Evolutionary conservation across 768 basidiomycete genomes (phyloP).

Genomic region (Pholiota molesta): DNA sequence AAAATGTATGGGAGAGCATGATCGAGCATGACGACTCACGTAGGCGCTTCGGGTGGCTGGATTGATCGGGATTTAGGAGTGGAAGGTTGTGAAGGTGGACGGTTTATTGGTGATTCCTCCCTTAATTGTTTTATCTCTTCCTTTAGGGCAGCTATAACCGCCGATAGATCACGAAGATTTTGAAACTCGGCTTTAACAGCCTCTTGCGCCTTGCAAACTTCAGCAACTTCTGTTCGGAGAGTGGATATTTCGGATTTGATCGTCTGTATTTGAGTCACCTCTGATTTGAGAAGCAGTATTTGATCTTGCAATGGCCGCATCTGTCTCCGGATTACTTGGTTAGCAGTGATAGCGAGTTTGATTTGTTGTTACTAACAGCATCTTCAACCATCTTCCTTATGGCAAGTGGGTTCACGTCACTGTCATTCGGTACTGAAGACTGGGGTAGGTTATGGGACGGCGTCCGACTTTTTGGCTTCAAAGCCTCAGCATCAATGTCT

Average conservation of each 20-base stretch:
- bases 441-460: background rate
- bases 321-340: slow-evolving; percentile 27
- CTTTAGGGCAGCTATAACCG: slow-evolving; percentile 21
- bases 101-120: slow-evolving; percentile 10
- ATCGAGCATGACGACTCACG: slow-evolving; percentile 19
- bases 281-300: slow-evolving; percentile 17
- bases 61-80: slow-evolving; percentile 26
- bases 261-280: slow-evolving; percentile 24
- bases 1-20: background rate
- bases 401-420: background rate
- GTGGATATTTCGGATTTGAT: slow-evolving; percentile 27
- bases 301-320: slow-evolving; percentile 54
- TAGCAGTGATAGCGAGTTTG: background rate
- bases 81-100: slow-evolving; percentile 23
- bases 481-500: background rate
- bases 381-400: slow-evolving; percentile 19
- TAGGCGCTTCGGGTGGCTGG: slow-evolving; percentile 16
- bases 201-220: slow-evolving; percentile 24
- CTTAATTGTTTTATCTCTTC: slow-evolving; percentile 25
- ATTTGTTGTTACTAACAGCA: slow-evolving; percentile 15
- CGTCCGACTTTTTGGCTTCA: background rate
- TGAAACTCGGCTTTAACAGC: slow-evolving; percentile 18
- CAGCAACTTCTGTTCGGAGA: slow-evolving; percentile 22
- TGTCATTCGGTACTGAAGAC: background rate
- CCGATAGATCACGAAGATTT: slow-evolving; percentile 25